These are phyloP conservation scores for Spencermartinsiella ligniputridi DNA, from an alignment of 1,139 yeast species.

Conservation along the genomic window DNA sequence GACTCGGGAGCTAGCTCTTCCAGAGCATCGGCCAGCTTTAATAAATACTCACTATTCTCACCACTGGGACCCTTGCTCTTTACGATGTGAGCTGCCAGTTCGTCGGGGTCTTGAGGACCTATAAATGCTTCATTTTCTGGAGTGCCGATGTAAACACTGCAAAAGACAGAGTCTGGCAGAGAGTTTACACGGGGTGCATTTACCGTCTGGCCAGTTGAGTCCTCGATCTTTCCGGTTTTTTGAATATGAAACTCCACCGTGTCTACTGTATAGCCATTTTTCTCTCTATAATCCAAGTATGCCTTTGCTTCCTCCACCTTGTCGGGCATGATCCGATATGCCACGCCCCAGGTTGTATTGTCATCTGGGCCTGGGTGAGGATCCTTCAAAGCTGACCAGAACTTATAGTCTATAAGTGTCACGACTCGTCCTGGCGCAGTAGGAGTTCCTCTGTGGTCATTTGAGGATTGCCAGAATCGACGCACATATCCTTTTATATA, in stretches of 20 bases:
- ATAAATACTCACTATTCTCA: conserved; percentile 64
- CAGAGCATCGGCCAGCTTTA: conserved; percentile 51
- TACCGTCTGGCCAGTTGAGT: conserved; percentile 7
- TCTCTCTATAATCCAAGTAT: conserved; percentile 76
- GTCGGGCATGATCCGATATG: conserved; percentile 71
- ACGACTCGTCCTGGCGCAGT: conserved; percentile 83
- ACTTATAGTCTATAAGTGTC: conserved; percentile 60
- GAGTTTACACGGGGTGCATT: conserved; percentile 26
- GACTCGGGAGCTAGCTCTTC: conserved; percentile 41
- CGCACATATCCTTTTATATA: conserved; percentile 70
- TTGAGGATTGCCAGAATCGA: conserved; percentile 87
- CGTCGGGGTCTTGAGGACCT: conserved; percentile 62
- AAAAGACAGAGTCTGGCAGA: conserved; percentile 42
- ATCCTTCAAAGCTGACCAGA: conserved; percentile 40
- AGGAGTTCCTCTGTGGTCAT: conserved; percentile 88
- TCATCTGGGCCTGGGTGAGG: conserved; percentile 41
- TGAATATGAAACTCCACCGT: conserved; percentile 58
- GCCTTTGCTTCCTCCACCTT: conserved; percentile 56
- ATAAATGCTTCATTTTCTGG: conserved; percentile 74
- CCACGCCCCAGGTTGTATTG: conserved; percentile 72
- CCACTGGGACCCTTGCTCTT: conserved; percentile 76
- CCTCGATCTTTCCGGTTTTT: conserved; percentile 27
- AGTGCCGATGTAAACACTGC: conserved; percentile 80
- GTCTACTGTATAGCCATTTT: conserved; percentile 79
- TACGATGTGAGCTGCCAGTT: conserved; percentile 59